Base-by-base conservation (phyloP, 257 asterid species). In the Coffea canephora region DNA sequence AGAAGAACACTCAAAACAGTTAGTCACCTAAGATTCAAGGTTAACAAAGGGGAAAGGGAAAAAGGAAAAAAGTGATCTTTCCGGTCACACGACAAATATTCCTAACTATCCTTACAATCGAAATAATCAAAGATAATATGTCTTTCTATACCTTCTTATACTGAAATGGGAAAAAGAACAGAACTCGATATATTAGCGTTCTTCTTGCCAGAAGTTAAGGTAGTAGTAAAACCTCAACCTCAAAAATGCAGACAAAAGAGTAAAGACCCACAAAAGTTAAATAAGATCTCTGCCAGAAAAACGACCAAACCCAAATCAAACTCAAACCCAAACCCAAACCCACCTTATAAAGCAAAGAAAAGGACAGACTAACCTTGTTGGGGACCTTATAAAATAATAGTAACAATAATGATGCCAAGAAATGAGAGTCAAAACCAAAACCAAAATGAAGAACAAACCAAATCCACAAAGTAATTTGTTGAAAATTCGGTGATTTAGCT, bases 211-310 rank as follows among this genome's bases (percentile, higher is more conserved):
- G 27, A 79, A 70, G 71, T 57, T n/a, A 5, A 78, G 69, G 34
- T 9, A 41, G 34, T 9, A 25, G 8, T 36, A 27, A 23, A 62
- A 52, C 36, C 34, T 45, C 21, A 15, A 70, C 84, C 77, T 77
- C 76, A 80, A 75, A 83, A 79, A 78, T 84, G 76, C 81, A 86
- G 74, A 69, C 79, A 75, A 85, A 82, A 68, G 62, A 70, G 68
- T 62, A 65, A 79, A 75, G 82, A 71, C 85, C 88, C 84, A 80
- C 82, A 80, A 85, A 81, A 55, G 54, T 79, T 87, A 81, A 76
- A 46, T 46, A 87, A 91, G 91, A 92, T 91, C 94, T 85, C 92
- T 66, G 82, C 87, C 86, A 85, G 82, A 85, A 82, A 84, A 83
- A 87, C 45, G 78, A 87, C 86, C 87, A 82, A 87, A 82, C 45